Conservation (phyloP, 805 yeast genomes). For the Barnettozyma populi region DNA sequence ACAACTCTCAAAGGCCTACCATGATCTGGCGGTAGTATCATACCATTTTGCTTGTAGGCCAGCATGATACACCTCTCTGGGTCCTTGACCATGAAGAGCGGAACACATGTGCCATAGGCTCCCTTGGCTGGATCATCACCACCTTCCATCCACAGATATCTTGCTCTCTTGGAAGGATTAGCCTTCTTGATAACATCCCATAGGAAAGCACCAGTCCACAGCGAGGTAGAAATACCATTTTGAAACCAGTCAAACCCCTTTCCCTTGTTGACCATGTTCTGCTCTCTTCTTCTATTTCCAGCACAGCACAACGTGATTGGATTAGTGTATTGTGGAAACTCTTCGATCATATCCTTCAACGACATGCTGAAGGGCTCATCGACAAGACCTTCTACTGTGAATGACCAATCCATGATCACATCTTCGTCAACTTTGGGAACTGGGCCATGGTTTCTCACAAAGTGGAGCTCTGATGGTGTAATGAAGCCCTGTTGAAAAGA, state of each 20-base stretch:
- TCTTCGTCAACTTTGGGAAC: slow-evolving; percentile 24
- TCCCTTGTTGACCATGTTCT: slow-evolving; percentile 30
- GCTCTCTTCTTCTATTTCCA: slow-evolving; percentile 32
- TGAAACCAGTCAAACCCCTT: slow-evolving; percentile 35
- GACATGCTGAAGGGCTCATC: slow-evolving; percentile 25
- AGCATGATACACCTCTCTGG: slow-evolving; percentile 30
- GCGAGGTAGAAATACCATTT: slow-evolving; percentile 29
- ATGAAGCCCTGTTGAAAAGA: slow-evolving; percentile 28
- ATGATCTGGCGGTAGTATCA: slow-evolving; percentile 30
- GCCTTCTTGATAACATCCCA: slow-evolving; percentile 27
- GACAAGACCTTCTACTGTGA: slow-evolving; percentile 28
- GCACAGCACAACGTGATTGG: slow-evolving; percentile 34
- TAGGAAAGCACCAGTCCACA: slow-evolving; percentile 32
- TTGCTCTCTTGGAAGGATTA: slow-evolving; percentile 25
- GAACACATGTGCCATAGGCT: slow-evolving; percentile 30
- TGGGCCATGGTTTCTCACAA: slow-evolving; percentile 33
- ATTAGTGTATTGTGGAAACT: slow-evolving; percentile 27
- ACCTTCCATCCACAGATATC: slow-evolving; percentile 32
- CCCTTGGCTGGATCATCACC: slow-evolving; percentile 30
- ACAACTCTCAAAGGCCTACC: slow-evolving; percentile 32
- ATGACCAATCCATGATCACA: slow-evolving; percentile 26
- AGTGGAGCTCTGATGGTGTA: slow-evolving; percentile 29
- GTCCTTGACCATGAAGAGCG: slow-evolving; percentile 29
- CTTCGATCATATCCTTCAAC: slow-evolving; percentile 22
- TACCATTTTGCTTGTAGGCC: slow-evolving; percentile 33